These are phyloP conservation scores for Teratosphaeriaceae sp. DNA, from an alignment of 2,329 filamentous ascomycete species.

Conservation along the genomic window DNA sequence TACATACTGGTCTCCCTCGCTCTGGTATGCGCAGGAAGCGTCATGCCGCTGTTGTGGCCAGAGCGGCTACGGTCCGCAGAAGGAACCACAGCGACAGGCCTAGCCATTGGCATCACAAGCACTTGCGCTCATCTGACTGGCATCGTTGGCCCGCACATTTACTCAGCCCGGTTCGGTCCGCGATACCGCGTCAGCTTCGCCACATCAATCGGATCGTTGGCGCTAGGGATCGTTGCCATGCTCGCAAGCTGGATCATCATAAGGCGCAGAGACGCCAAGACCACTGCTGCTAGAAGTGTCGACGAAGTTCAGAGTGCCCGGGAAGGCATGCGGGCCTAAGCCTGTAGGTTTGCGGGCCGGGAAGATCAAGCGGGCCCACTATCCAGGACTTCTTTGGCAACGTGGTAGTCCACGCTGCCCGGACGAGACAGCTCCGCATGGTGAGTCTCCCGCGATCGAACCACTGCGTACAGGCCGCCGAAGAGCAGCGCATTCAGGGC, in stretches of 20 bases:
- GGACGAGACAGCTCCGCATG: constrained; percentile 17
- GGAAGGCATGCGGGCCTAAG: not conserved
- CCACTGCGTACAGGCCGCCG: constrained; percentile 13
- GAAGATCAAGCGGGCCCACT: not conserved
- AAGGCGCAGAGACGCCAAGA: not conserved
- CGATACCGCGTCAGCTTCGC: constrained; percentile 34
- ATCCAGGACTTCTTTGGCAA: not conserved
- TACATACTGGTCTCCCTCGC: constrained; percentile 38
- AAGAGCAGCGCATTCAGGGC: constrained; percentile 16
- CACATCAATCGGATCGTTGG: constrained; percentile 30
- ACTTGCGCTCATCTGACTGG: constrained; percentile 31
- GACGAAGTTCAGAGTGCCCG: not conserved
- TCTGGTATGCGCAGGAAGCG: constrained; percentile 33
- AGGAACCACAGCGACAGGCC: constrained; percentile 34
- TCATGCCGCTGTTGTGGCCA: constrained; percentile 37
- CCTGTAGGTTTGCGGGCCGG: not conserved
- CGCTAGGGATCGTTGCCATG: constrained; percentile 20
- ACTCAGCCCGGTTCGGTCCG: constrained; percentile 35
- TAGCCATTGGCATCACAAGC: constrained; percentile 35
- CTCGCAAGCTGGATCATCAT: constrained; percentile 12
- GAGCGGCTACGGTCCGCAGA: constrained; percentile 35
- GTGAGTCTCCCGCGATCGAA: constrained; percentile 12
- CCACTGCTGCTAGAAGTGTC: not conserved
- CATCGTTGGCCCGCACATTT: constrained; percentile 37
- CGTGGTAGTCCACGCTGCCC: not conserved